phyloP scores from a whole-genome alignment of 83 land plant genomes.

The Isoetes engelmannii region DNA sequence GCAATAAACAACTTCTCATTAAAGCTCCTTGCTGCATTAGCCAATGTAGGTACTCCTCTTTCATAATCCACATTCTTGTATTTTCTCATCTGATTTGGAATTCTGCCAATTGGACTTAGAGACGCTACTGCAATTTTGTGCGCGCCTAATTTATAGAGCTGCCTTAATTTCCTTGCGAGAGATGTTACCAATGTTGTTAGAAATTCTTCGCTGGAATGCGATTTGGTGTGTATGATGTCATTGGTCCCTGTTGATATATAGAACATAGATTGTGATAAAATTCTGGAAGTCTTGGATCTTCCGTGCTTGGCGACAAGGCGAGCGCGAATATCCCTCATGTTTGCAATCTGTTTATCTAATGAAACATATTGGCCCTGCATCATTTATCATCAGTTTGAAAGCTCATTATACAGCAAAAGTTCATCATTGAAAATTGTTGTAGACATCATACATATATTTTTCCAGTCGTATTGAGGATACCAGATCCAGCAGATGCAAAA shows the following conservation, averaged over 20 bases:
- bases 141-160: background rate
- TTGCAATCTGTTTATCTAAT: background rate
- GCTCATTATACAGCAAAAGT: background rate
- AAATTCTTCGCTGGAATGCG: background rate
- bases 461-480: conserved; percentile 5
- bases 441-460: background rate
- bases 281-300: background rate
- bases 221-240: background rate
- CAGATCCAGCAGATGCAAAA: conserved; percentile 5
- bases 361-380: background rate
- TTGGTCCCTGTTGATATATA: background rate
- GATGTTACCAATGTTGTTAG: no score
- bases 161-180: background rate
- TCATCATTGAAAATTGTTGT: background rate
- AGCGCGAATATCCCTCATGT: background rate
- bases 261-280: background rate
- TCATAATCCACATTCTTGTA: background rate
- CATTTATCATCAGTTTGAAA: background rate
- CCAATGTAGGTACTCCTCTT: background rate
- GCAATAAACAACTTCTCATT: background rate
- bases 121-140: background rate
- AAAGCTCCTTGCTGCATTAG: background rate
- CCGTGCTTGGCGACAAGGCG: background rate
- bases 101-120: background rate
- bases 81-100: background rate